These are phyloP conservation scores for Bonia amplexicaulis DNA, from an alignment of 176 grass and related monocot genomes.

Conservation along the genomic window DNA sequence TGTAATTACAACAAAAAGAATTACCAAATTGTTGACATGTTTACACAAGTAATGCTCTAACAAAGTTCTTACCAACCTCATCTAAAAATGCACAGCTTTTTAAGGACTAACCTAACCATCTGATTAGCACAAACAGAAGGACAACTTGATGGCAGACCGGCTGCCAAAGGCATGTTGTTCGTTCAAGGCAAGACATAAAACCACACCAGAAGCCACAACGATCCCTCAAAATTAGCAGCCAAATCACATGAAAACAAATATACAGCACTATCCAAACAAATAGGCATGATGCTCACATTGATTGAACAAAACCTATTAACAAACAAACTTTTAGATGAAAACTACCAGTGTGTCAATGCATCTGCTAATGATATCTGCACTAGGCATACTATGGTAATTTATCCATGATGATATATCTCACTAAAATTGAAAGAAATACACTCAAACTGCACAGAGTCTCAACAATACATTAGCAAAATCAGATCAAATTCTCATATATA, in stretches of 20 bases:
- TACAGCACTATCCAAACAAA: neutral
- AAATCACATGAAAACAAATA: neutral
- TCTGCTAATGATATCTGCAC: neutral
- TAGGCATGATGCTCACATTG: neutral
- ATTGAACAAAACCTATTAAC: neutral
- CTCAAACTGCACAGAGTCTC: neutral
- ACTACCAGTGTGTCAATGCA: neutral
- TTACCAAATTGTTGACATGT: neutral
- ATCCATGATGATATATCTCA: neutral
- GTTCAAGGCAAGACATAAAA: neutral
- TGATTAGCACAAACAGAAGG: neutral
- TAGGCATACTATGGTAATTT: neutral
- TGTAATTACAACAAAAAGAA: neutral
- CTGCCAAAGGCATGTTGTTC: neutral
- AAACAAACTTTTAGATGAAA: neutral
- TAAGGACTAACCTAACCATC: neutral
- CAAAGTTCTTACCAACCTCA: neutral
- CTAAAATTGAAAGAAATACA: neutral
- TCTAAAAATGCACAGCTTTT: neutral
- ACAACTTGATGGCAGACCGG: neutral
- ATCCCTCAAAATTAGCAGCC: neutral
- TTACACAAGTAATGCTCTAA: neutral
- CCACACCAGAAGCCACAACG: neutral
- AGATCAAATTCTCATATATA: neutral
- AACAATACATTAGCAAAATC: neutral